A percentile compares a stretch with the other conserved stretches of the same genome.
Conservation (phyloP, 1,284 basidiomycete genomes). For the Pisolithus thermaeus region DNA sequence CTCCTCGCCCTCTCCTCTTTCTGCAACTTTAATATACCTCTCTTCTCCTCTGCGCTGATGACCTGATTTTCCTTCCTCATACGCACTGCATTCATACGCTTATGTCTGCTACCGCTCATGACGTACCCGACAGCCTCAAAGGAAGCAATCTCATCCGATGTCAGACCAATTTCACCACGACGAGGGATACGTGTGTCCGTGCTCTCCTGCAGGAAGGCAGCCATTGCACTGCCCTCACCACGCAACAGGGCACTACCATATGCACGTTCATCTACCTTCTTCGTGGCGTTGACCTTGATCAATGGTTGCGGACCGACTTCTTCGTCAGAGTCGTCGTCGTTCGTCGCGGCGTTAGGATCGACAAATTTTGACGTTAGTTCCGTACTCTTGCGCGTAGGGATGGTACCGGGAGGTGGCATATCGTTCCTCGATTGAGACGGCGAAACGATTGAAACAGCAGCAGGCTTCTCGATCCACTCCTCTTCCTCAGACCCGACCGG, state of each 20-base stretch:
- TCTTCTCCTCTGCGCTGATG: slow-evolving; percentile 95
- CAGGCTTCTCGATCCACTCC: slow-evolving; percentile 69
- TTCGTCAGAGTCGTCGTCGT: slow-evolving; percentile 47
- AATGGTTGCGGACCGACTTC: slow-evolving; percentile 59
- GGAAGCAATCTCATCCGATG: slow-evolving; percentile 78
- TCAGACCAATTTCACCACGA: slow-evolving; percentile 95
- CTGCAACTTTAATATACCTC: slow-evolving; percentile 89
- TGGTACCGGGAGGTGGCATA: slow-evolving; percentile 17
- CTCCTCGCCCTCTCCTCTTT: slow-evolving; percentile 88
- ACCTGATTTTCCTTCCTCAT: slow-evolving; percentile 99
- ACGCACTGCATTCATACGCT: slow-evolving; percentile 95
- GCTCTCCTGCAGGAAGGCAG: slow-evolving; percentile 87
- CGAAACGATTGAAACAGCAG: slow-evolving; percentile 27
- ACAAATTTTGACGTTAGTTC: background rate
- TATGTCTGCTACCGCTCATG: slow-evolving; percentile 93
- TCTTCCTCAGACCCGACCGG: slow-evolving; percentile 32
- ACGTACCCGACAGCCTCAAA: slow-evolving; percentile 94
- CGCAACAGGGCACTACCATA: slow-evolving; percentile 85
- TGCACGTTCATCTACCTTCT: slow-evolving; percentile 67
- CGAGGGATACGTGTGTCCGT: slow-evolving; percentile 90
- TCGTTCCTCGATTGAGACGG: slow-evolving; percentile 14
- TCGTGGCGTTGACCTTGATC: slow-evolving; percentile 33
- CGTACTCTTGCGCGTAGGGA: slow-evolving; percentile 12
- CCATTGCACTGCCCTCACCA: slow-evolving; percentile 97
- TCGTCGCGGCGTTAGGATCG: slow-evolving; percentile 14